A percentile compares a stretch with the other conserved stretches of the same genome.
Evolutionary conservation across 176 grass and related monocot species (phyloP).

Genomic region (Cenchrus purpureus): DNA sequence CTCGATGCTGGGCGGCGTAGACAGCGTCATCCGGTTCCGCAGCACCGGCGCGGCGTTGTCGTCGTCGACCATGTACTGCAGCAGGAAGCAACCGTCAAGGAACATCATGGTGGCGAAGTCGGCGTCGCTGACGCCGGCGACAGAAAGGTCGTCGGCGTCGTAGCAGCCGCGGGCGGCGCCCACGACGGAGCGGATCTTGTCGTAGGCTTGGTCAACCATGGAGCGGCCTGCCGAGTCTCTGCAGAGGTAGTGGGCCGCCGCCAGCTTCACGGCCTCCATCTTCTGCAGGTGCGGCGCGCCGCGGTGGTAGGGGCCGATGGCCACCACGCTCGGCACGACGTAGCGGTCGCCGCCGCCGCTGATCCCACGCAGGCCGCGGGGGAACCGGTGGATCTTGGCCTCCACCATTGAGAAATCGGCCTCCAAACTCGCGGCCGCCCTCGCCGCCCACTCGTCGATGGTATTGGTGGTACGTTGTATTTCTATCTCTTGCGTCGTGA

Average conservation of each 20-base stretch:
- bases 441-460: no score
- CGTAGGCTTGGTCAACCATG: neutral
- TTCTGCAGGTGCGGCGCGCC: neutral
- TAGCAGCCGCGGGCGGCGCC: neutral
- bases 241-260: neutral
- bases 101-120: constrained; percentile 8
- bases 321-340: neutral
- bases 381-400: neutral
- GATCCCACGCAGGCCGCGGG: neutral
- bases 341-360: neutral
- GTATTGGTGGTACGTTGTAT: no score
- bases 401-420: neutral
- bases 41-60: neutral
- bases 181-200: neutral
- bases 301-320: constrained; percentile 29
- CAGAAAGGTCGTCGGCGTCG: neutral
- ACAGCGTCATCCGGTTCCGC: neutral
- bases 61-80: neutral
- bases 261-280: constrained; percentile 23
- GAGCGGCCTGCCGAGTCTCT: fast-evolving
- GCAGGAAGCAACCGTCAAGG: constrained; percentile 37
- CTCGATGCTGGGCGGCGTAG: neutral
- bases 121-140: neutral
- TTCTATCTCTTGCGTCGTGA: no score
- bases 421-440: neutral